A percentile compares a stretch with the other conserved stretches of the same genome.
Conservation (phyloP, 805 yeast genomes). For the Kuraishia capsulata region DNA sequence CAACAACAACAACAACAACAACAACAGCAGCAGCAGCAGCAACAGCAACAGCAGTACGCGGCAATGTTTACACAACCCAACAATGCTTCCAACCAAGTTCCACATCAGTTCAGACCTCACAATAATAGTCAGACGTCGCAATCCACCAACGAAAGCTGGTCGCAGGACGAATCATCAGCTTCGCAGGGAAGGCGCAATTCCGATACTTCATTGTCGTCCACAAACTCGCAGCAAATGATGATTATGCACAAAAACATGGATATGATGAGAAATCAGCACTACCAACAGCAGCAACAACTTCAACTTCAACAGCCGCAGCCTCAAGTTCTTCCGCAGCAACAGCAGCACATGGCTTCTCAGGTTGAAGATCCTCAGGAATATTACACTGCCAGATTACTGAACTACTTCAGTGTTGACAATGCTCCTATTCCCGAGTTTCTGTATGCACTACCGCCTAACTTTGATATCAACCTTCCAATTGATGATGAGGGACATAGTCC, state of each 20-base stretch:
- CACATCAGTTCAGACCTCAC: conserved; percentile 15
- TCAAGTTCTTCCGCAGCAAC: neutral
- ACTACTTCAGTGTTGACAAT: conserved; percentile 43
- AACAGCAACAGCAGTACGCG: conserved; percentile 3
- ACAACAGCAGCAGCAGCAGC: conserved; percentile 8
- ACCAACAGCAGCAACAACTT: neutral
- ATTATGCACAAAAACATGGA: neutral
- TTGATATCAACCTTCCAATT: conserved; percentile 57
- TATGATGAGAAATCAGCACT: neutral
- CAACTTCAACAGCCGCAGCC: neutral
- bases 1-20: conserved; percentile 14
- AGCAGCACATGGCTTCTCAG: conserved; percentile 5
- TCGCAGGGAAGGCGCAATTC: conserved; percentile 26
- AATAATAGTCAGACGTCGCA: conserved; percentile 8
- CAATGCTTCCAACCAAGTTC: too few species aligned
- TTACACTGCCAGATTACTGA: conserved; percentile 32
- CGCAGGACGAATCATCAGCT: conserved; percentile 19
- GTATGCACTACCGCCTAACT: conserved; percentile 49
- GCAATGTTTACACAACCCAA: too few species aligned
- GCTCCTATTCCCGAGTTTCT: conserved; percentile 28
- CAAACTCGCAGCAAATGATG: conserved; percentile 14
- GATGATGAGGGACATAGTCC: conserved; percentile 80
- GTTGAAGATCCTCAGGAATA: conserved; percentile 5
- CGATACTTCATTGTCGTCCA: conserved; percentile 31
- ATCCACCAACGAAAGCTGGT: conserved; percentile 12